Percentiles rank a stretch among this genome's conserved stretches.
Conservation (phyloP, 345 rosid species). For the Isatis tinctoria region DNA sequence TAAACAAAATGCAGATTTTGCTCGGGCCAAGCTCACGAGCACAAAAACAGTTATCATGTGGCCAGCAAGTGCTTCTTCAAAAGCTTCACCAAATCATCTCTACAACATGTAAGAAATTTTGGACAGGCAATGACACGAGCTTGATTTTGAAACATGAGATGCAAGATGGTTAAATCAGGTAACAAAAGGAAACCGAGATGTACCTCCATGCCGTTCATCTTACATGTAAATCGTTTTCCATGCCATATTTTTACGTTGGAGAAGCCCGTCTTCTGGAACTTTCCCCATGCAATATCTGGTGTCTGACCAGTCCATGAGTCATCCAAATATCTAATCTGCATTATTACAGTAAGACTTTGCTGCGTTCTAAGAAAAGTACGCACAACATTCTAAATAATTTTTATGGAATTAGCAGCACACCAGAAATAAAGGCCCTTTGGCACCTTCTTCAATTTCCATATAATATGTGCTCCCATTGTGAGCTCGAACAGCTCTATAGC, state of each 20-base stretch:
- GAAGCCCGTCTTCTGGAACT: conserved; percentile 63
- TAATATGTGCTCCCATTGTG: conserved; percentile 51
- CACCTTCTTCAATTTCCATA: conserved; percentile 72
- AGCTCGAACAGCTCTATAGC: conserved; percentile 67
- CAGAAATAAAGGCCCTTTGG: conserved; percentile 79
- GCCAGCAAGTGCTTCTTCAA: neutral
- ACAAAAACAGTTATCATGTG: neutral
- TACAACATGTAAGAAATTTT: neutral
- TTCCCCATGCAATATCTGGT: conserved; percentile 79
- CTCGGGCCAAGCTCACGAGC: neutral
- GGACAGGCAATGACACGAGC: neutral
- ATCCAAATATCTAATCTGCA: conserved; percentile 60
- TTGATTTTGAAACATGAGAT: neutral
- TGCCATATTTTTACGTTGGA: conserved; percentile 58
- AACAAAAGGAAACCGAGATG: neutral
- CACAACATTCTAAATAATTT: neutral
- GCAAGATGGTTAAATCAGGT: neutral
- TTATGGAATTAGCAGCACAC: conserved; percentile 31
- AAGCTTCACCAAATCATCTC: neutral
- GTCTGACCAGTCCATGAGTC: conserved; percentile 76
- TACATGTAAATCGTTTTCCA: conserved; percentile 76
- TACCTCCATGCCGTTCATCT: conserved; percentile 78
- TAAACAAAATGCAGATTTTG: neutral
- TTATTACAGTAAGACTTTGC: neutral
- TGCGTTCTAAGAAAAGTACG: neutral